phyloP scores from a whole-genome alignment of 192 early-diverging fungal species.

The Piromyces finnis region DNA sequence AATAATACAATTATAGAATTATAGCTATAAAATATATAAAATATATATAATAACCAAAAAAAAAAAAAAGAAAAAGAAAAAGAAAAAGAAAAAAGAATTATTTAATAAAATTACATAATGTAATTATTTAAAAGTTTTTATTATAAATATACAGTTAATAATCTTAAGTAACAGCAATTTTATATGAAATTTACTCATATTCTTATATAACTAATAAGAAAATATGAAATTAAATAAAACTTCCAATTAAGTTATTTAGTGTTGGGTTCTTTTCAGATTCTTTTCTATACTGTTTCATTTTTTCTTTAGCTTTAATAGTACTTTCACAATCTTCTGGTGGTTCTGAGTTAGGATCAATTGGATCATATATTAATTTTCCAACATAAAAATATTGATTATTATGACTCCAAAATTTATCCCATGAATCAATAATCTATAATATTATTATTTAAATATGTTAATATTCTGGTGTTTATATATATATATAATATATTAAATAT shows the following conservation, averaged over 20 bases:
- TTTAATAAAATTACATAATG: no score
- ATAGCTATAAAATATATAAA: no score
- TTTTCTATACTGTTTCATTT: not conserved
- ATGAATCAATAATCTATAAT: constrained; percentile 43
- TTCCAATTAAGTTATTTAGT: not conserved
- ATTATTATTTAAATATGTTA: not conserved
- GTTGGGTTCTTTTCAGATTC: not conserved
- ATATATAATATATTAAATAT: not conserved
- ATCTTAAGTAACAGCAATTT: no score
- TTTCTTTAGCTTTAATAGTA: not conserved
- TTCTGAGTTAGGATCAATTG: constrained; percentile 52
- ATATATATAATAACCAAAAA: no score
- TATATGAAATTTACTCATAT: no score
- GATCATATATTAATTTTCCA: constrained; percentile 59
- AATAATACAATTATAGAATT: no score
- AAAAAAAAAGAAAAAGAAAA: no score
- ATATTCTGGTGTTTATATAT: no score
- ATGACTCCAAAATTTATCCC: constrained; percentile 78
- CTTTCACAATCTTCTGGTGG: not conserved
- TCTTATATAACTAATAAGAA: no score
- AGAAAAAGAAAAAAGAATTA: no score
- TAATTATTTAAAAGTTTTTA: no score
- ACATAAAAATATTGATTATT: constrained; percentile 74
- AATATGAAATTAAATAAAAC: not conserved
- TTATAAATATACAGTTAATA: no score